These are phyloP conservation scores for Casaregolazyma suthepensis DNA, from an alignment of 1,139 yeast species.

Conservation along the genomic window DNA sequence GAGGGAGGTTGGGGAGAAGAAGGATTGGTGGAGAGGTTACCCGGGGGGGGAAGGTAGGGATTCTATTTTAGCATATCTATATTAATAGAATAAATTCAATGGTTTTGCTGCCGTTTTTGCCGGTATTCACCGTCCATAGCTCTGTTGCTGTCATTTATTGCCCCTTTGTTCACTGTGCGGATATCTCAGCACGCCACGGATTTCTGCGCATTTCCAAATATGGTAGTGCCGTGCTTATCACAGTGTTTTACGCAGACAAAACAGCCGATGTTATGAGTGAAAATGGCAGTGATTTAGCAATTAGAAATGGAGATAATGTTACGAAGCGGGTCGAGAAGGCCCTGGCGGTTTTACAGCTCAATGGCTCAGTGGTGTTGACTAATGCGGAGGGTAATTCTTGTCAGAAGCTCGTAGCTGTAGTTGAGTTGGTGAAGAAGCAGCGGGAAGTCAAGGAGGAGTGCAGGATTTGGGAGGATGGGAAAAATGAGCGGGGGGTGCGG, in stretches of 20 bases:
- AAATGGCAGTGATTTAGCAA: not conserved
- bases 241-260: not conserved
- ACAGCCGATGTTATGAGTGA: not conserved
- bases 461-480: not conserved
- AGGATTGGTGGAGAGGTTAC: not conserved
- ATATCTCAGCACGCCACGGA: not conserved
- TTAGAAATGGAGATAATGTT: conserved; percentile 13
- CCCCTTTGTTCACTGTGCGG: not conserved
- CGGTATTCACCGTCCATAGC: not conserved
- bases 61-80: too few species aligned
- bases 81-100: too few species aligned
- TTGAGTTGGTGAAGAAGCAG: conserved; percentile 21
- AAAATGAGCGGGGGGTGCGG: not conserved
- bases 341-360: conserved; percentile 6
- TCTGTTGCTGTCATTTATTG: not conserved
- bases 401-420: conserved; percentile 25
- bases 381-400: conserved; percentile 17
- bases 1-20: not conserved
- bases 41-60: too few species aligned
- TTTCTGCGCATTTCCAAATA: not conserved
- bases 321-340: conserved; percentile 12
- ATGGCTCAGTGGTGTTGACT: conserved; percentile 12
- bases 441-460: conserved; percentile 8
- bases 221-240: not conserved
- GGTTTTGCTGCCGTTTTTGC: not conserved